Evolutionary conservation across 306 rosid genomes (phyloP), one percentile per base, ranked within the genome.

Genomic region (Sechiopsis laciniata): DNA sequence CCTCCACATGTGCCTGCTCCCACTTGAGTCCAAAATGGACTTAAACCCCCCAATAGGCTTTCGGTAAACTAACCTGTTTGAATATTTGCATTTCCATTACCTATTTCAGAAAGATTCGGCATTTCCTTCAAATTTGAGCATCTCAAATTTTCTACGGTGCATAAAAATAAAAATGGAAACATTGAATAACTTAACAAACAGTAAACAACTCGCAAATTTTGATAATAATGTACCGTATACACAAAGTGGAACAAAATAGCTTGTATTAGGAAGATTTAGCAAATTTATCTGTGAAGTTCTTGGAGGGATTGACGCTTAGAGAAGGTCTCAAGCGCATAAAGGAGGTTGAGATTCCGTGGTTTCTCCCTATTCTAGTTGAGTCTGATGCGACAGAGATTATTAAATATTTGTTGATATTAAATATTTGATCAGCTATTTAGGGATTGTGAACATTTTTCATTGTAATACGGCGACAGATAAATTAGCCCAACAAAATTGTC

Each of bases 11-110:
- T 67, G 73, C 37, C 37, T 32, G 37, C 40, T 5, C 8, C 32
- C 71, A 16, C 69, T n/a, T 35, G 14, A 42, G 71, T 65, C 71
- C 24, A 65, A 65, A 17, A 42, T 40, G 24, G 54, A 37, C 54
- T 65, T 11, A 64, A 64, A 20, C 12, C 37, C 37, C 4, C 48
- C 21, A 29, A 16, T 16, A n/a, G 50, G n/a, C 13, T 16, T 62
- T 62, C 20, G 7, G 68, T 61, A 62, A 62, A 26, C 42, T 48
- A 13, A 32, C 48, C 13, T 62, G 70, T 35, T 63, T 29, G 67
- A 24, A 29, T 63, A 19, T 40, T 64, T 64, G 71, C 15, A 64
- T 64, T 63, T 64, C 8, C 1, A 13, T 59, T 24, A 7, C 68
- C 68, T 62, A 15, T 62, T 62, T 32, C 6, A 48, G 68, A 62